phyloP scores from a whole-genome alignment of 2,329 filamentous ascomycete species.

The Penicillium sp. region DNA sequence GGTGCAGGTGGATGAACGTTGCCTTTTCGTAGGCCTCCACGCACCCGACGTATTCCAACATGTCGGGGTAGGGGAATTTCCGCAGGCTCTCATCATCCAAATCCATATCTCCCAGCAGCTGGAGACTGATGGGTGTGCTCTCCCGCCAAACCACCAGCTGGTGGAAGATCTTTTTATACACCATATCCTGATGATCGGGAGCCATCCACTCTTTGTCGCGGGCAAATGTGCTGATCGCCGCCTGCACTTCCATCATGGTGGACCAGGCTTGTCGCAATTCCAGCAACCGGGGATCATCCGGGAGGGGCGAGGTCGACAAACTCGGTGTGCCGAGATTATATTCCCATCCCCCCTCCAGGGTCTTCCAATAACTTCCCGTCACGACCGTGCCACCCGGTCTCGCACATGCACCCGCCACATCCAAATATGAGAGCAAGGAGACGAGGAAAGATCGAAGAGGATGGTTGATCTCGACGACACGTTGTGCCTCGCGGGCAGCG shows the following conservation, averaged over 20 bases:
- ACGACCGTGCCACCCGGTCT: slow-evolving; percentile 44
- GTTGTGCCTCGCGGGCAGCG: slow-evolving; percentile 32
- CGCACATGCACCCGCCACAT: slow-evolving; percentile 45
- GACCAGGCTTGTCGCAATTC: slow-evolving; percentile 39
- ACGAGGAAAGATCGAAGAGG: slow-evolving; percentile 44
- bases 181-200: slow-evolving; percentile 34
- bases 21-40: slow-evolving; percentile 45
- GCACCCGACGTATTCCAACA: slow-evolving; percentile 42
- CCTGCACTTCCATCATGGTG: slow-evolving; percentile 41
- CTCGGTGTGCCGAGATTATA: slow-evolving; percentile 42
- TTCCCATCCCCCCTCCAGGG: slow-evolving; percentile 44
- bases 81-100: slow-evolving; percentile 35
- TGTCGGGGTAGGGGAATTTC: slow-evolving; percentile 35
- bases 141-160: slow-evolving; percentile 36
- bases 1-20: slow-evolving; percentile 40
- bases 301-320: slow-evolving; percentile 26
- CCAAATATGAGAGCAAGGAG: slow-evolving; percentile 45
- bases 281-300: slow-evolving; percentile 29
- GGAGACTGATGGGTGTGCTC: slow-evolving; percentile 34
- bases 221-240: slow-evolving; percentile 39
- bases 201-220: slow-evolving; percentile 39
- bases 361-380: slow-evolving; percentile 45
- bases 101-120: slow-evolving; percentile 30
- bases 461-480: slow-evolving; percentile 37
- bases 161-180: slow-evolving; percentile 36